phyloP scores from a whole-genome alignment of 257 asterid genomes.

The Lycium ferocissimum region DNA sequence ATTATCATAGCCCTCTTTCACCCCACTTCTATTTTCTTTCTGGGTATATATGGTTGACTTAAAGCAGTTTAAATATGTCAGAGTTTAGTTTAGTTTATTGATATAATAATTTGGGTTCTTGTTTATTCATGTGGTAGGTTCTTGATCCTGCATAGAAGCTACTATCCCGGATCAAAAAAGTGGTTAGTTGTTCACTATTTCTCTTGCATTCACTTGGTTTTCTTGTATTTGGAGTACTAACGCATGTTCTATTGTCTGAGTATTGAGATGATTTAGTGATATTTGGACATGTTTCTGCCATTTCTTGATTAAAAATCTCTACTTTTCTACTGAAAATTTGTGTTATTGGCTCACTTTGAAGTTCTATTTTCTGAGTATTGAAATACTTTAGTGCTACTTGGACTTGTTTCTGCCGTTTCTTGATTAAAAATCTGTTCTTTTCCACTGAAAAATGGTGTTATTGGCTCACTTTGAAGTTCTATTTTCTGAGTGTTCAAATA shows the following conservation, averaged over 20 bases:
- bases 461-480: background rate
- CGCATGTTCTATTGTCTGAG: background rate
- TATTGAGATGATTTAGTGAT: too few species aligned
- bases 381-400: background rate
- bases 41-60: conserved; percentile 7
- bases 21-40: background rate
- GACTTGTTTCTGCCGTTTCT: background rate
- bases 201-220: background rate
- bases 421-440: background rate
- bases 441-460: background rate
- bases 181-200: background rate
- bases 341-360: too few species aligned
- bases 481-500: background rate
- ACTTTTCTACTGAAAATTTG: too few species aligned
- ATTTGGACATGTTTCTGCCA: too few species aligned
- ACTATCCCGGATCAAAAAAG: background rate
- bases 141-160: conserved; percentile 10
- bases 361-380: background rate
- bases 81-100: background rate
- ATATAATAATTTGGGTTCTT: background rate
- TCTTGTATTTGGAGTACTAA: background rate
- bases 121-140: conserved; percentile 29
- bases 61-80: background rate
- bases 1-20: too few species aligned
- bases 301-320: too few species aligned